These are phyloP conservation scores for Lipomyces yamadae DNA, from an alignment of 805 yeast genomes.

Conservation along the genomic window DNA sequence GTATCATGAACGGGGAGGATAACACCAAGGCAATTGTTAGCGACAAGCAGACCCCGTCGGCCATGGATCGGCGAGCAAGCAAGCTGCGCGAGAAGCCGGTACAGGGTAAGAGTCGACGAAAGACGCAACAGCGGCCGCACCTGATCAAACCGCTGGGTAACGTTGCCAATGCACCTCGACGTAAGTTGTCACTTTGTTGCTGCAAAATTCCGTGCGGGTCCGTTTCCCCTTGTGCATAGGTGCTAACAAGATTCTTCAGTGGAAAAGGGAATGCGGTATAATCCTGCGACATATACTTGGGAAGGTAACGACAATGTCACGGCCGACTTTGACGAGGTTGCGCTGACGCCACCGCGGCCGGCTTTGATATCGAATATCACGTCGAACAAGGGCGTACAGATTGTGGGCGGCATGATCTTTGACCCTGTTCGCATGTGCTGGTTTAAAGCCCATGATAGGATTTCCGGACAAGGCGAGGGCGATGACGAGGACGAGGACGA, in stretches of 20 bases:
- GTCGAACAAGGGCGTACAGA: constrained; percentile 47
- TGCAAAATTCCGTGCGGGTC: background rate
- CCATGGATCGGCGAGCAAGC: background rate
- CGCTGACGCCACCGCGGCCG: constrained; percentile 45
- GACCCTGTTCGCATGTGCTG: constrained; percentile 62
- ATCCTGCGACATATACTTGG: constrained; percentile 60
- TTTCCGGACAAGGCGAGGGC: constrained; percentile 51
- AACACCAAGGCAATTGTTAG: background rate
- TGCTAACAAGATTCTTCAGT: constrained; percentile 6
- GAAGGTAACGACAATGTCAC: constrained; percentile 68
- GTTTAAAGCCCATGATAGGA: constrained; percentile 51
- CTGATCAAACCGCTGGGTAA: constrained; percentile 35
- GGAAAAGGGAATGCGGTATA: constrained; percentile 55
- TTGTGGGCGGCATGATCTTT: constrained; percentile 62
- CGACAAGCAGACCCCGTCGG: background rate
- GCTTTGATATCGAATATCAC: constrained; percentile 44
- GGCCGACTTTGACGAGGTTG: constrained; percentile 53
- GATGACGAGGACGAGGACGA: constrained; percentile 53
- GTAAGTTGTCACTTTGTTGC: constrained; percentile 5
- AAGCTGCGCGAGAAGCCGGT: constrained; percentile 10
- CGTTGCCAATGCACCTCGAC: constrained; percentile 23
- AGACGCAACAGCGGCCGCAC: constrained; percentile 35
- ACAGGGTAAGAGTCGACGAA: constrained; percentile 14
- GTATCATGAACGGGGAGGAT: constrained; percentile 3
- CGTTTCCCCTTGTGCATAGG: too few relatives aligned